Evolutionary conservation across 2,329 filamentous ascomycete genomes (phyloP), one percentile per base, ranked within the genome.

Genomic region (Tolypocladium amazonense): DNA sequence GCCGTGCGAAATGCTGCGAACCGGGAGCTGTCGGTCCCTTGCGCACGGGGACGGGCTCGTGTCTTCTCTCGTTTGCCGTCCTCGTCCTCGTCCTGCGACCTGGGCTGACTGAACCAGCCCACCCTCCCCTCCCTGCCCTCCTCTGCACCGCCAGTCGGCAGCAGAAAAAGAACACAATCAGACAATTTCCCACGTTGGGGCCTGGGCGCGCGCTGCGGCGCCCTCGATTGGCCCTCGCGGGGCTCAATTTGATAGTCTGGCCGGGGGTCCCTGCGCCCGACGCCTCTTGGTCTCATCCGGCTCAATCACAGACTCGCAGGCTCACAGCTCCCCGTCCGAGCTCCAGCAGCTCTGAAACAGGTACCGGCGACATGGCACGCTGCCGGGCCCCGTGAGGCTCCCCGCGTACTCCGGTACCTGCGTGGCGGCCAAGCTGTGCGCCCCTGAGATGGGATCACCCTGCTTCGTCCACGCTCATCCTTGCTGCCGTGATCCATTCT

Each of bases 361-460:
- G 55, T 56, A 56, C 55, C 55, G 38, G 38, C 38, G 25, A 56
- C 55, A 33, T 33, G 55, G 38, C 38, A 27, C 37, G 5, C 39
- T 20, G 55, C 38, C 55, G 25, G 25, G 25, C 2, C 39, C 50
- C 38, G 38, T 3, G 55, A 39, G 20, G 25, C 37, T 3, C 5
- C 38, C 38, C 55, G n/a, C 1, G 55, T 56, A 56, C 39, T 39
- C 18, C 27, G 39, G 15, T 56, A 56, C 55, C 39, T 56, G 25
- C 5, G 20, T 14, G 15, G 53, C 37, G 23, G 9, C 27, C 15
- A n/a, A 15, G 25, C 50, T n/a, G 18, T 18, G 54, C 18, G 55
- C 55, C 55, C 55, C 55, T 56, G 55, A 56, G 55, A 56, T 45
- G 56, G 60, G 59, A 61, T 59, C 57, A 56, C 50, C 55, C 58